These are phyloP conservation scores for Grifola frondosa DNA, from an alignment of 1,284 basidiomycete species.

Conservation along the genomic window DNA sequence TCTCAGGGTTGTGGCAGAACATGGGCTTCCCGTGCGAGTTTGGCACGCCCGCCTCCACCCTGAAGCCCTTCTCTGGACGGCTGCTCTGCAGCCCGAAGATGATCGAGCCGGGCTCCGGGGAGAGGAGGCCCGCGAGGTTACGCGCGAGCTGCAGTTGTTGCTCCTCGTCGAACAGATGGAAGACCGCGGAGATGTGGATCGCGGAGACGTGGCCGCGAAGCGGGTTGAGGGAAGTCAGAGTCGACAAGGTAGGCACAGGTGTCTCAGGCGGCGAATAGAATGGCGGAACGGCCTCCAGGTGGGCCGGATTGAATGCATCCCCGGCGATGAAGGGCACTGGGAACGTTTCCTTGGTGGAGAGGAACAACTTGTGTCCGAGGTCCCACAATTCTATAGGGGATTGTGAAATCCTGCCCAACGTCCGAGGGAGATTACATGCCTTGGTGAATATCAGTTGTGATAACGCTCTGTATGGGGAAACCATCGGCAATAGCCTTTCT, in stretches of 20 bases:
- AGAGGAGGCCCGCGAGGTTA: conserved; percentile 38
- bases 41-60: conserved; percentile 3
- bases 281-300: conserved; percentile 28
- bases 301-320: conserved; percentile 37
- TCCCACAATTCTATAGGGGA: conserved; percentile 32
- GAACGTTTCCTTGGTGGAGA: conserved; percentile 35
- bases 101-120: conserved; percentile 33
- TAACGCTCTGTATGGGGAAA: conserved; percentile 29
- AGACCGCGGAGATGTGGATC: conserved; percentile 45
- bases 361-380: conserved; percentile 31
- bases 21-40: conserved; percentile 11
- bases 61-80: conserved; percentile 18
- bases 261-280: conserved; percentile 22
- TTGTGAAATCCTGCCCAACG: no score
- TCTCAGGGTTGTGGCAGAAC: conserved; percentile 38
- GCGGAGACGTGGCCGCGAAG: conserved; percentile 43
- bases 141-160: conserved; percentile 39
- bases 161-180: conserved; percentile 47
- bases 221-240: conserved; percentile 37
- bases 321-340: conserved; percentile 43
- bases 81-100: conserved; percentile 34
- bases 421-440: no score
- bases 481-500: conserved; percentile 41
- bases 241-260: conserved; percentile 31
- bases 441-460: conserved; percentile 32